Percentiles rank a stretch among this genome's conserved stretches.
Conservation (phyloP, 768 basidiomycete genomes). For the Pseudohyphozyma bogoriensis region DNA sequence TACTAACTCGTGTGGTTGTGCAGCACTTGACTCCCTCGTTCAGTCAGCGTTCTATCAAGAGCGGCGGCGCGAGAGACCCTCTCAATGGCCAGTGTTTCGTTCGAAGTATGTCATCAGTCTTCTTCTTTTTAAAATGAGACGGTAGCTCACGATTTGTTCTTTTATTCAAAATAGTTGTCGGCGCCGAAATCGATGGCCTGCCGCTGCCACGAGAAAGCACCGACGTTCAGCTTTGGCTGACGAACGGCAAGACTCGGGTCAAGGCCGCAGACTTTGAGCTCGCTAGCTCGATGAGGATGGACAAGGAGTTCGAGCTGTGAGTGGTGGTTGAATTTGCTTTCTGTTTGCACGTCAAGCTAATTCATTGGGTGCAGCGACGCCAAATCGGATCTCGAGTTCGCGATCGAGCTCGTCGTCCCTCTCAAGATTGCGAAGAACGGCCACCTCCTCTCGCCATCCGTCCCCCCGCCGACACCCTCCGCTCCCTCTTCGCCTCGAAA, state of each 20-base stretch:
- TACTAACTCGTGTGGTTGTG: not conserved
- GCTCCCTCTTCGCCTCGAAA: conserved; percentile 61
- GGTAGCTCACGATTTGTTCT: not conserved
- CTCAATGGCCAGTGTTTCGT: conserved; percentile 89
- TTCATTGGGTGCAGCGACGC: conserved; percentile 39
- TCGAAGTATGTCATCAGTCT: conserved; percentile 48
- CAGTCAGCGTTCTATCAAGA: not conserved
- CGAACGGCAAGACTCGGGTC: conserved; percentile 71
- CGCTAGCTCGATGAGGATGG: conserved; percentile 52
- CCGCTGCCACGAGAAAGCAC: too few species aligned
- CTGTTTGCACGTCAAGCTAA: not conserved
- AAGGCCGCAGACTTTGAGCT: conserved; percentile 48
- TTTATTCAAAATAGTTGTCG: conserved; percentile 5
- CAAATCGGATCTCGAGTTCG: conserved; percentile 90
- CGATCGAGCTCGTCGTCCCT: conserved; percentile 74
- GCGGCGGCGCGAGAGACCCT: conserved; percentile 45
- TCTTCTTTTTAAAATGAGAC: too few species aligned
- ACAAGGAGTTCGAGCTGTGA: conserved; percentile 84
- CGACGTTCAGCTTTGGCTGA: conserved; percentile 65
- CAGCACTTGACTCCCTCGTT: not conserved
- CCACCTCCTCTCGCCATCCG: conserved; percentile 43
- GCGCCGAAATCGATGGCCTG: conserved; percentile 11
- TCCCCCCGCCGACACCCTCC: conserved; percentile 36
- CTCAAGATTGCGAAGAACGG: conserved; percentile 48
- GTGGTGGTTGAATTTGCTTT: conserved; percentile 34